phyloP scores from a whole-genome alignment of 768 basidiomycete genomes.

The Xerocomus potaroensis region DNA sequence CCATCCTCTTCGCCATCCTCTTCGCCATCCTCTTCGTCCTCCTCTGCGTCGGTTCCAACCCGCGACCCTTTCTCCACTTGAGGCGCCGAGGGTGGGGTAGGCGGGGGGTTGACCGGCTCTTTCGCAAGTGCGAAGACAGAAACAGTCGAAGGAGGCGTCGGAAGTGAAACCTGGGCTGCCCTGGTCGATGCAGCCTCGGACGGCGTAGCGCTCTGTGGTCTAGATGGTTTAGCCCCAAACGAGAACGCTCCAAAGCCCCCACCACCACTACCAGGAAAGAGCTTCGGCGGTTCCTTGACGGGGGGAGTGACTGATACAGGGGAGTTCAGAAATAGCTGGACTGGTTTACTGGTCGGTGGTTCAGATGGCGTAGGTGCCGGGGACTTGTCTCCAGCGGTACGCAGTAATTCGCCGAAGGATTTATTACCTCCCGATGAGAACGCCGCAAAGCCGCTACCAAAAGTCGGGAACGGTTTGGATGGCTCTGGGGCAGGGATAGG shows the following conservation, averaged over 20 bases:
- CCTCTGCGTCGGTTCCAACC: no score
- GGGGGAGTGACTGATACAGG: background rate
- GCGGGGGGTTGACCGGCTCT: slow-evolving; percentile 7
- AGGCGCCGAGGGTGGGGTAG: background rate
- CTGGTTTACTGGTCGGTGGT: background rate
- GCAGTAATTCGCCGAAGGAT: background rate
- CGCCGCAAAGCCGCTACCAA: background rate
- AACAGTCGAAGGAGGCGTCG: slow-evolving; percentile 10
- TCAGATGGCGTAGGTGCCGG: background rate
- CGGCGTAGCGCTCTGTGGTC: background rate
- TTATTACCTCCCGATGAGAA: background rate
- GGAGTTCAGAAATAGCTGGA: background rate
- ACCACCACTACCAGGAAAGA: background rate
- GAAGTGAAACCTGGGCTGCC: background rate
- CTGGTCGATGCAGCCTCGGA: background rate
- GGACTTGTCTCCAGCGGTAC: background rate
- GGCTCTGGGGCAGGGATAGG: background rate
- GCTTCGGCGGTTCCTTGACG: background rate
- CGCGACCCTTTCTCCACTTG: slow-evolving; percentile 1
- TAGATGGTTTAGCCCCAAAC: background rate
- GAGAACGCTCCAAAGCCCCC: background rate
- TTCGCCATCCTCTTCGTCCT: slow-evolving; percentile 21
- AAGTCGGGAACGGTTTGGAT: background rate
- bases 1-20: slow-evolving; percentile 21
- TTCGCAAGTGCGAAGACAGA: slow-evolving; percentile 10